Evolutionary conservation across 192 early-diverging fungal genomes (phyloP), one percentile per base, ranked within the genome.

Genomic region (Coemansia sp.): DNA sequence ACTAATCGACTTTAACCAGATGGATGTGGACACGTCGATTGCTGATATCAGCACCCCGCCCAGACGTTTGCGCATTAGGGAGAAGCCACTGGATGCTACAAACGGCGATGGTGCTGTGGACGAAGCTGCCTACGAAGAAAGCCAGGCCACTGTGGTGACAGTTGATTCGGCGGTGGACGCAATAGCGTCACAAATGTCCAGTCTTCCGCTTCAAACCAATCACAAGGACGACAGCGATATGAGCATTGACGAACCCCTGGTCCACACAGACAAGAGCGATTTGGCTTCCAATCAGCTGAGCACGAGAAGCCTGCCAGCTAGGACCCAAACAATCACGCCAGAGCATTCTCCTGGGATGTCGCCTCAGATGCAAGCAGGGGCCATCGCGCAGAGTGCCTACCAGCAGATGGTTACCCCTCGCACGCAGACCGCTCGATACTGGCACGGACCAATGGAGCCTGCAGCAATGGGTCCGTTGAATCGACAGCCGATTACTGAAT

Each of bases 351-450:
- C 75, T 19, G 60, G 50, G 9, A 59, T 68, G 63, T 59, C 66
- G 29, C 70, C 70, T 10, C 68, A 65, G 25, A 60, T 56, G 36
- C 58, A 52, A 20, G 22, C 41, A 40, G 37, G n/a, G 36, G 30
- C 30, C 19, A 31, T 27, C 40, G 56, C 20, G 7, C 45, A 48
- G 23, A 48, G 25, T 48, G 20, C 20, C 14, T 48, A 27, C 23
- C 65, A 54, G 34, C 27, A 17, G 1, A 55, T 70, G 28, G 68
- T 34, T 23, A 79, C 76, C 6, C 78, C 78, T 34, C 72, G 73
- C 53, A 81, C 78, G 7, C 72, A 81, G 48, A 64, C 64, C 8
- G 78, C 78, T 7, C 64, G 78, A 17, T 81, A 81, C 57, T 81
- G 78, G 78, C 45, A 65, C 29, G 78, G 78, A 1, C 78, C 78